These are phyloP conservation scores for Prunus campanulata DNA, from an alignment of 306 rosid species.

Conservation along the genomic window DNA sequence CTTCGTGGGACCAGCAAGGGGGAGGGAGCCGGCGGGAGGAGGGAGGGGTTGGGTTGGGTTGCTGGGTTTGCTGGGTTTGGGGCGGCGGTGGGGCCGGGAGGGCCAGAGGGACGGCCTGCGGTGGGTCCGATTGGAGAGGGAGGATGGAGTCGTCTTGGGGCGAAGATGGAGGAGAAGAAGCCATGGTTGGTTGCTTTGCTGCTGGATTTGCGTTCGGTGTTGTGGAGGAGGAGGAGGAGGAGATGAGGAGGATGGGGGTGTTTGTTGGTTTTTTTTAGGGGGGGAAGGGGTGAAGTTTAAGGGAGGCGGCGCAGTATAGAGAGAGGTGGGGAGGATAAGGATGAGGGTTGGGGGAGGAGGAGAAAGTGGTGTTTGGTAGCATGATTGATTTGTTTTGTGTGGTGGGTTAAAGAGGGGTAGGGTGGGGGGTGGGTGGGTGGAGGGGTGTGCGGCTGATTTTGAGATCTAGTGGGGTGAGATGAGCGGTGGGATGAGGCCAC, in stretches of 20 bases:
- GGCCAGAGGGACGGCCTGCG: conserved; percentile 44
- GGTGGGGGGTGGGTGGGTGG: conserved; percentile 28
- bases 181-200: neutral
- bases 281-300: conserved; percentile 1
- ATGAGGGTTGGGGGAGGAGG: conserved; percentile 10
- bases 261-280: neutral
- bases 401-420: conserved; percentile 15
- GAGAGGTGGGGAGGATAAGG: neutral
- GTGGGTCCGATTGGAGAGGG: conserved; percentile 32
- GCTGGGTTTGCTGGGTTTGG: neutral
- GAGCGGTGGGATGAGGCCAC: conserved; percentile 74
- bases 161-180: conserved; percentile 16
- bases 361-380: conserved; percentile 40
- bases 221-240: neutral
- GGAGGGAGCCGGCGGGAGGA: conserved; percentile 83
- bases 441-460: conserved; percentile 69
- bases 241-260: neutral
- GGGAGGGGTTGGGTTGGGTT: conserved; percentile 26
- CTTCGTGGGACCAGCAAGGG: conserved; percentile 91
- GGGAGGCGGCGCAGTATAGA: conserved; percentile 16
- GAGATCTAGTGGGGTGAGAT: conserved; percentile 61
- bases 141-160: conserved; percentile 42
- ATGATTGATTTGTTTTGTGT: conserved; percentile 15
- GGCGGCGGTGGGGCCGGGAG: conserved; percentile 31
- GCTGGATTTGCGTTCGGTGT: neutral